phyloP scores from a whole-genome alignment of 164 flowering plant species.

The Kingdonia uniflora region DNA sequence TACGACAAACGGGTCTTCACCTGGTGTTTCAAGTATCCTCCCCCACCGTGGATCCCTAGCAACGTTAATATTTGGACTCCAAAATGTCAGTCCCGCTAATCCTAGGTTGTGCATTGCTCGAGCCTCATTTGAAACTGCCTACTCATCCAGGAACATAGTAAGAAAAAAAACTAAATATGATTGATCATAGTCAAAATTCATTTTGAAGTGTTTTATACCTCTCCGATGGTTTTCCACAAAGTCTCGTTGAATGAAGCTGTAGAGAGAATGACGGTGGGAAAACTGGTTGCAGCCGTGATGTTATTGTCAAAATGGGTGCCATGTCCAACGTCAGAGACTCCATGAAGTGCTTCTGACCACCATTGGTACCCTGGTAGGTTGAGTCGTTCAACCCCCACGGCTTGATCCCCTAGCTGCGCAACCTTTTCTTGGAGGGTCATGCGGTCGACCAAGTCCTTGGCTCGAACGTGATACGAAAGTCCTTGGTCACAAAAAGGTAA shows the following conservation, averaged over 20 bases:
- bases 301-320: slow-evolving; percentile 26
- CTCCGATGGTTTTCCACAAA: slow-evolving; percentile 22
- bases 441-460: slow-evolving; percentile 19
- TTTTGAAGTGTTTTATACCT: no score
- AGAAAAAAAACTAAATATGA: no score
- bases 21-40: slow-evolving; percentile 13
- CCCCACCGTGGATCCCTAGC: slow-evolving; percentile 21
- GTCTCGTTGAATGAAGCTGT: slow-evolving; percentile 28
- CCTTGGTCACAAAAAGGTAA: slow-evolving; percentile 25
- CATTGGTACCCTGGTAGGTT: slow-evolving; percentile 35
- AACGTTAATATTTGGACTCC: slow-evolving; percentile 20
- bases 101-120: slow-evolving; percentile 8
- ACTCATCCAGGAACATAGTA: no score
- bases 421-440: slow-evolving; percentile 34
- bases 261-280: slow-evolving; percentile 37
- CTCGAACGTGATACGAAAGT: slow-evolving; percentile 22
- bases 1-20: slow-evolving; percentile 13
- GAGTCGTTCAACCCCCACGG: slow-evolving; percentile 20
- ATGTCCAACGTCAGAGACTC: slow-evolving; percentile 25
- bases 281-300: slow-evolving; percentile 27
- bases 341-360: slow-evolving; percentile 51
- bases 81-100: slow-evolving; percentile 9
- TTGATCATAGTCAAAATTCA: no score
- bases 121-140: slow-evolving; percentile 13
- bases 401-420: slow-evolving; percentile 25